Evolutionary conservation across 805 yeast species (phyloP), one percentile per base, ranked within the genome.

Genomic region (Starmerella bombicola): DNA sequence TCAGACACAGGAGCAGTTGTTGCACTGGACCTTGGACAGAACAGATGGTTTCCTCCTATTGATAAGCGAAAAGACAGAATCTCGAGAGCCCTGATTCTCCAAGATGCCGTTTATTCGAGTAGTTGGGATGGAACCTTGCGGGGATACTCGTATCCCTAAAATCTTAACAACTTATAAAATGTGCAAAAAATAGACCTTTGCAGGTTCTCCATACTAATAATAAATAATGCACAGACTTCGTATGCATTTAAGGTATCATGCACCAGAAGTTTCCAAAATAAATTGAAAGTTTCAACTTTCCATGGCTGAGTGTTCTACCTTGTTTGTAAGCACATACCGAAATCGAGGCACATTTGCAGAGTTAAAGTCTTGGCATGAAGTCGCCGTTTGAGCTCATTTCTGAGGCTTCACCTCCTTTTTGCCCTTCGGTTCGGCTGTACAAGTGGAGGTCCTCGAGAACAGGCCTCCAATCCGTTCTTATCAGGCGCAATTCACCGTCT

Each of bases 381-480:
- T 10, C 9, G 9, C 9, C 8, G 18, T 45, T 53, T 25, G 38
- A 47, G 31, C 45, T 48, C 13, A 41, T 45, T 18, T 46, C 55
- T 12, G 47, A 48, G 33, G 39, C 51, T 13, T 40, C 35, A 25
- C 57, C 57, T 22, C 12, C 33, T 5, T 53, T 49, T 31, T 46
- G 55, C 35, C 52, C 56, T 10, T 41, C 49, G 9, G 52, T 50
- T 5, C 22, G 26, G 20, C 29, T 54, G 4, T 49, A 35, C 44
- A 82, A 81, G 57, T 86, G 93, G 85, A 64, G 68, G 31, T 84
- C 96, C 0, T 52, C 62, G 17, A 66, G 86, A 40, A 83, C 96
- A 0, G 94, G 95, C 0, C 70, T 88, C 24, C 93, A 82, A 58
- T 61, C 85, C 19, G 79, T 81, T 10, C 71, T 82, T 47, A 67